Percentiles rank a stretch among this genome's conserved stretches.
Evolutionary conservation across 2,329 filamentous ascomycete species (phyloP).

Genomic region (Cordyceps cateniannulata): DNA sequence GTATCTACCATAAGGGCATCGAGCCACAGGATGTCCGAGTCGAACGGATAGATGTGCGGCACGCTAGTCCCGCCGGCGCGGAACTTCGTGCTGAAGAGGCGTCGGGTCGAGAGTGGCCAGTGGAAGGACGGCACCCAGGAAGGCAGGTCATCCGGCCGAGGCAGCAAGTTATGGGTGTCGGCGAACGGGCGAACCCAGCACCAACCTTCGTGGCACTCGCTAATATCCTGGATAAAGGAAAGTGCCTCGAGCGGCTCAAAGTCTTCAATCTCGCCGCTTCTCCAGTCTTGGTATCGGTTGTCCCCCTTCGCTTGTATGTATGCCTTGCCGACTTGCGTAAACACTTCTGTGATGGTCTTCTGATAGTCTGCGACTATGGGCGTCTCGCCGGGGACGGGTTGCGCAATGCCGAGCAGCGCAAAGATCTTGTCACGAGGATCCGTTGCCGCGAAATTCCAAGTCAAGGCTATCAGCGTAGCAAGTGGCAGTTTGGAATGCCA

Average conservation of each 20-base stretch:
- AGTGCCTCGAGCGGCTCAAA: conserved; percentile 4
- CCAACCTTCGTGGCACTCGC: conserved; percentile 1
- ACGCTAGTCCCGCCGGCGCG: neutral
- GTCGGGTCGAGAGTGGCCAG: neutral
- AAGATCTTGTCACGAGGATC: conserved; percentile 18
- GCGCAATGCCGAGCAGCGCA: conserved; percentile 15
- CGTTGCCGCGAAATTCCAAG: conserved; percentile 13
- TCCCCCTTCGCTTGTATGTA: conserved; percentile 10
- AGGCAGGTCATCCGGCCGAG: neutral
- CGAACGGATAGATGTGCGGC: neutral
- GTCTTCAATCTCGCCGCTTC: conserved; percentile 9
- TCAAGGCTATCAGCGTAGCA: conserved; percentile 9
- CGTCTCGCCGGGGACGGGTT: neutral
- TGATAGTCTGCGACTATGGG: conserved; percentile 13
- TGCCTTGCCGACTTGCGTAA: neutral
- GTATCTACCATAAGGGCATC: conserved; percentile 5
- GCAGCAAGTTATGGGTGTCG: conserved; percentile 6
- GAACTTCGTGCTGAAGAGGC: conserved; percentile 5
- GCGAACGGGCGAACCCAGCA: conserved; percentile 10
- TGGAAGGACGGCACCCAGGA: conserved; percentile 14
- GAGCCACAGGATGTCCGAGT: neutral
- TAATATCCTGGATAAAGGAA: conserved; percentile 2
- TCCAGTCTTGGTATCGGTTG: conserved; percentile 11
- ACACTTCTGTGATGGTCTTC: conserved; percentile 6
- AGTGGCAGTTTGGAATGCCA: conserved; percentile 1